These are phyloP conservation scores for Rhododendron simsii DNA, from an alignment of 148 eudicot species.

Conservation along the genomic window DNA sequence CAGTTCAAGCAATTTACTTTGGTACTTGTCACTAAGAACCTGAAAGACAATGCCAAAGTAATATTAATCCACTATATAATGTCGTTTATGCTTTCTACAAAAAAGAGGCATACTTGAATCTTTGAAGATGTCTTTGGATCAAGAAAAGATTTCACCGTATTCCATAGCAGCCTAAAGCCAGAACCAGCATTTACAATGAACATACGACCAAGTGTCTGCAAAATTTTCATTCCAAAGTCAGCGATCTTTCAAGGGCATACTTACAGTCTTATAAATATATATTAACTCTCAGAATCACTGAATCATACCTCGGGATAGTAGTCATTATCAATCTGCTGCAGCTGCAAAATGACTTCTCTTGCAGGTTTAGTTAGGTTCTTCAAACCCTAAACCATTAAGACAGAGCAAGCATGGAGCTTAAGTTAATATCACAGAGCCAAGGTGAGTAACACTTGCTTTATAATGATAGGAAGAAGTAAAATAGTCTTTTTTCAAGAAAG, in stretches of 20 bases:
- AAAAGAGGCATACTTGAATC: slow-evolving; percentile 57
- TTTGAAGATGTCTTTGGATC: slow-evolving; percentile 80
- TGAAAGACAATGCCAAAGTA: slow-evolving; percentile 16
- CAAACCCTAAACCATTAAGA: slow-evolving; percentile 48
- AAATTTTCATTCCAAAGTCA: not conserved
- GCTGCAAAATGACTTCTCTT: slow-evolving; percentile 63
- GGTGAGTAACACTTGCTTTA: not conserved
- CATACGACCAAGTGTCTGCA: slow-evolving; percentile 79
- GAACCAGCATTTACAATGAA: slow-evolving; percentile 83
- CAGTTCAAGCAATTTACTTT: slow-evolving; percentile 72
- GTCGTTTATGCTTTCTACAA: not conserved
- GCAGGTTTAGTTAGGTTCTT: slow-evolving; percentile 68
- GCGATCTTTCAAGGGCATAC: not conserved
- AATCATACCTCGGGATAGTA: slow-evolving; percentile 81
- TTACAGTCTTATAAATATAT: not conserved
- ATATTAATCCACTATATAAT: not conserved
- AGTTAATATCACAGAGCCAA: not conserved
- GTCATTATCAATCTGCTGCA: slow-evolving; percentile 81
- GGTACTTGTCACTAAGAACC: slow-evolving; percentile 81
- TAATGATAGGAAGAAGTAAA: not conserved
- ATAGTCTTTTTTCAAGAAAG: slow-evolving; percentile 1
- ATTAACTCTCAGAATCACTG: not conserved
- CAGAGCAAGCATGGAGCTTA: slow-evolving; percentile 2
- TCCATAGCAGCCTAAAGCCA: slow-evolving; percentile 76
- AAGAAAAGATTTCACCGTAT: slow-evolving; percentile 50